Base-by-base conservation (phyloP, 306 rosid genomes). In the Cucumis hystrix region DNA sequence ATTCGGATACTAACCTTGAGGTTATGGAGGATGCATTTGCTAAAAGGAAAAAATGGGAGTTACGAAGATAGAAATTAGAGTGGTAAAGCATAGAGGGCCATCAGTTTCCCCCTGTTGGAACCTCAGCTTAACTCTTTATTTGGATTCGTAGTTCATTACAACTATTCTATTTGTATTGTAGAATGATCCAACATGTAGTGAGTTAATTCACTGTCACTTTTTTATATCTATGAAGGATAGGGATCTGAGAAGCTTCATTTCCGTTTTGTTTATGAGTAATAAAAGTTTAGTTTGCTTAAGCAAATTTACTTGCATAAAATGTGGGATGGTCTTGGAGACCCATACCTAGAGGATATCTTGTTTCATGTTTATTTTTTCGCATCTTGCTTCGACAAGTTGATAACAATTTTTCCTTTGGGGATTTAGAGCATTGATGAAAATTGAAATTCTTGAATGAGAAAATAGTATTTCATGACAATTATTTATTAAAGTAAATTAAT, bases 1-100 rank as follows among this genome's bases (percentile, higher is more conserved):
- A 83, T 84, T 93, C 97, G 25, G 94, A 91, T 82, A 49, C 95
- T 75, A 90, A 90, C 77, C 90, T 94, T 83, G 91, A 87, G 68
- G 67, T 7, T 16, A 91, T 88, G 88, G 97, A 89, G 83, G 80
- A 70, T 18, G 85, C 91, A 74, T 94, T 90, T 86, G 90, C 87
- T 69, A 86, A 74, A 81, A 91, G 88, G 83, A 95, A 90, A 86
- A 86, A 83, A 82, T 83, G 91, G 97, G 86, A 91, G 86, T 84
- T 68, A 43, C 89, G 86, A 69, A 84, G 28, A 41, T 69, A 56
- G 91, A 94, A 77, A 75, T 35, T 78, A 84, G 52, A 83, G 73
- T 18, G 86, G 70, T 49, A 64, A 86, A 84, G 86, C 84, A 85
- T 78, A 84, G 78, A 67, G 88, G 77, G 76, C 88, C 94, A 55